These are phyloP conservation scores for Cercospora sojina DNA, from an alignment of 2,329 filamentous ascomycete species.

Conservation along the genomic window DNA sequence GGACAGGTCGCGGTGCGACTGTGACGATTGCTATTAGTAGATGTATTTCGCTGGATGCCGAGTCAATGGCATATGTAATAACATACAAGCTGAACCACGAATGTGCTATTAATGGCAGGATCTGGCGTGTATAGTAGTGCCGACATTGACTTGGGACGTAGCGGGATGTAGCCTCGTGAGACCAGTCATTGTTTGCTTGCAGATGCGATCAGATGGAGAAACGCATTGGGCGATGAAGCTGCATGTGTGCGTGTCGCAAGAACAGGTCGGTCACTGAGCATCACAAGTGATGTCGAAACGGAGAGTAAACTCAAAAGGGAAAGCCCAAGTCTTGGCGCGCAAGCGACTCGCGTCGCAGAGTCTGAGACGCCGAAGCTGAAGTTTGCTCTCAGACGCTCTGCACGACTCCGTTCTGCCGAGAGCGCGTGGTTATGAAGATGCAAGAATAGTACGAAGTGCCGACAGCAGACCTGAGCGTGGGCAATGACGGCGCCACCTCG, in stretches of 20 bases:
- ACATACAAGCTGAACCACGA: conserved; percentile 7
- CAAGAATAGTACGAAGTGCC: conserved; percentile 9
- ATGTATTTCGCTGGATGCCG: background rate
- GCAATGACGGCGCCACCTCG: background rate
- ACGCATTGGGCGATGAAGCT: background rate
- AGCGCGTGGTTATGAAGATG: background rate
- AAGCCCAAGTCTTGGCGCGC: background rate
- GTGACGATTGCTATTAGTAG: conserved; percentile 10
- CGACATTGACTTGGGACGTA: conserved; percentile 8
- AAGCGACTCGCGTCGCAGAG: background rate
- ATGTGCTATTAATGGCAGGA: conserved; percentile 13
- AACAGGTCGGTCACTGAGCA: background rate
- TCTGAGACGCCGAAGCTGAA: conserved; percentile 1
- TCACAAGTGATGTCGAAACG: background rate
- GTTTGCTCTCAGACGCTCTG: background rate
- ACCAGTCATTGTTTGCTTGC: background rate
- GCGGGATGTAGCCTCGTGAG: background rate
- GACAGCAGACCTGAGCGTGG: background rate
- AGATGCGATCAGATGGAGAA: background rate
- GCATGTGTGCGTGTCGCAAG: background rate
- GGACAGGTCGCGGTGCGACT: conserved; percentile 64
- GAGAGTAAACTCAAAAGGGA: background rate
- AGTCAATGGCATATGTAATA: background rate
- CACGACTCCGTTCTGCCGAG: conserved; percentile 5
- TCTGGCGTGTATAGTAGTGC: conserved; percentile 10